phyloP scores from a whole-genome alignment of 768 basidiomycete species.

The Russula olivacea region DNA sequence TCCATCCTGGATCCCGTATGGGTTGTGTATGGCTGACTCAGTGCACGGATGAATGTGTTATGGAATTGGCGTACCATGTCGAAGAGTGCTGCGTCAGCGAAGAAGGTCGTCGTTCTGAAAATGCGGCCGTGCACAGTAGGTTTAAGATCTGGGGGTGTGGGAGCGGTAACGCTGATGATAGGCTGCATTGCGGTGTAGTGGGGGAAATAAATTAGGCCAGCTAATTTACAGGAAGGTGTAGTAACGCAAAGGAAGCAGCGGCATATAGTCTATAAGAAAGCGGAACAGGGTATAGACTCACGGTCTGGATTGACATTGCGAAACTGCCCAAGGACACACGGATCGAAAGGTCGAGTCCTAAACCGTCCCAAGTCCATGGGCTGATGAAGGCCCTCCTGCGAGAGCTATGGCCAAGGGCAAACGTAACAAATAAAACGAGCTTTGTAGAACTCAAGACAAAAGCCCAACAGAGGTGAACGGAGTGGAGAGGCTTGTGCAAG shows the following conservation, averaged over 20 bases:
- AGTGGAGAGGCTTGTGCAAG: not conserved
- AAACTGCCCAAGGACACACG: not conserved
- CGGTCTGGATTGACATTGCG: not conserved
- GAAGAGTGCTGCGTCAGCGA: constrained; percentile 55
- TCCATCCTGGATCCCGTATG: constrained; percentile 43
- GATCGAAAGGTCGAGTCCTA: not conserved
- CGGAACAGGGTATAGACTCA: not conserved
- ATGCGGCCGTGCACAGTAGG: constrained; percentile 4
- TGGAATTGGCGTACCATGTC: constrained; percentile 48
- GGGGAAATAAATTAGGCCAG: constrained; percentile 1
- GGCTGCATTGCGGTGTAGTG: not conserved
- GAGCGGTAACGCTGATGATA: constrained; percentile 10
- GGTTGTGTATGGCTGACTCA: not conserved
- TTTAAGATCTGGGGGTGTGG: not conserved
- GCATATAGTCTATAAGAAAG: not conserved
- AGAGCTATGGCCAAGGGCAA: not conserved
- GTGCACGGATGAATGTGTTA: not conserved
- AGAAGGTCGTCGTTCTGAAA: constrained; percentile 33
- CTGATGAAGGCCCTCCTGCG: not conserved
- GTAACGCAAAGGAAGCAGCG: not conserved
- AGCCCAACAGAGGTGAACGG: not conserved
- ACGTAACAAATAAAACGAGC: not conserved
- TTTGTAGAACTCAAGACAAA: not conserved
- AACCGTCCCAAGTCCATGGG: not conserved
- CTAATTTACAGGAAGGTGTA: constrained; percentile 1